These are phyloP conservation scores for Hypholoma sublateritium DNA, from an alignment of 768 basidiomycete species.

Conservation along the genomic window DNA sequence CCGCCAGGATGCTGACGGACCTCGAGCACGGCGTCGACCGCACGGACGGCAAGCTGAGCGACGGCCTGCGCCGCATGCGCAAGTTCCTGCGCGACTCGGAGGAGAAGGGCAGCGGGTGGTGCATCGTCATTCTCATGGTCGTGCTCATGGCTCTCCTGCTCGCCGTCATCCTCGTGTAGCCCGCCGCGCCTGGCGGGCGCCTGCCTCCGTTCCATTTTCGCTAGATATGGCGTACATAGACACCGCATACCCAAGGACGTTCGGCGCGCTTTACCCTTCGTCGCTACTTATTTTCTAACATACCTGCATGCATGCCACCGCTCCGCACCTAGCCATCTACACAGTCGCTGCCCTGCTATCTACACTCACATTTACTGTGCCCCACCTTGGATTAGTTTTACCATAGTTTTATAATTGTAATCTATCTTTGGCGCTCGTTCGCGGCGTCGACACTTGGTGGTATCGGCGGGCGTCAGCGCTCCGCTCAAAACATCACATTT, in stretches of 20 bases:
- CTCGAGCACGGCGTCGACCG: slow-evolving; percentile 71
- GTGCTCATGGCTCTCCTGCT: slow-evolving; percentile 76
- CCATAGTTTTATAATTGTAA: too few species aligned
- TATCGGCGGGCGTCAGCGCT: too few species aligned
- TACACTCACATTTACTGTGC: too few species aligned
- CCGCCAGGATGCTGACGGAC: slow-evolving; percentile 73
- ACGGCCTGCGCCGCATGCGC: slow-evolving; percentile 67
- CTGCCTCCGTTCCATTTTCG: not conserved
- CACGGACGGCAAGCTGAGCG: slow-evolving; percentile 63
- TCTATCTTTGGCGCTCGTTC: too few species aligned
- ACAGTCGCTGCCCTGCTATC: too few species aligned
- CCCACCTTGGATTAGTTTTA: too few species aligned
- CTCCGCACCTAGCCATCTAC: too few species aligned
- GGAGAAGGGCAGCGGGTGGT: slow-evolving; percentile 90
- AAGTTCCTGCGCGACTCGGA: slow-evolving; percentile 87
- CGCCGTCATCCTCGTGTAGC: slow-evolving; percentile 64
- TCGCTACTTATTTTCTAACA: too few species aligned
- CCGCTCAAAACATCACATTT: too few species aligned
- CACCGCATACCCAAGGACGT: not conserved
- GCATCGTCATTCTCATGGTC: slow-evolving; percentile 81
- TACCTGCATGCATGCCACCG: too few species aligned
- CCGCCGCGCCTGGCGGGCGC: not conserved
- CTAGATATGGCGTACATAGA: not conserved
- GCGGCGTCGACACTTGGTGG: too few species aligned
- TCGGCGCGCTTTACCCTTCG: too few species aligned